Evolutionary conservation across 495 filamentous ascomycete species (phyloP).

Genomic region (Xylaria curta): DNA sequence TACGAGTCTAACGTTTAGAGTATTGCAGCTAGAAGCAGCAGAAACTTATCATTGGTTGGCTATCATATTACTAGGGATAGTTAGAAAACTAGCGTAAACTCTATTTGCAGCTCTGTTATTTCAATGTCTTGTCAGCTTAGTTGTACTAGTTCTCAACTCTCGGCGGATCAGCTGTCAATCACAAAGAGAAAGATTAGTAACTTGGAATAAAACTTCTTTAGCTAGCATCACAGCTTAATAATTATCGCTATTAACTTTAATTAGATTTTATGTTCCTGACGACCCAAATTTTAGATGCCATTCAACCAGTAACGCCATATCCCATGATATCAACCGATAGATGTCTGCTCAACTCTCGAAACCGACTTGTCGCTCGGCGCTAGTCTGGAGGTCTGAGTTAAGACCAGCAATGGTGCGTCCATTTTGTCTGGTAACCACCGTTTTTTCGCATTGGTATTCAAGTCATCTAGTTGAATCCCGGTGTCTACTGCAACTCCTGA

Average conservation of each 20-base stretch:
- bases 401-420: constrained; percentile 3
- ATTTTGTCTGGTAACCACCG: constrained; percentile 10
- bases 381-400: neutral
- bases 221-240: neutral
- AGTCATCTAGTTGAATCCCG: constrained; percentile 15
- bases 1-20: neutral
- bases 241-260: neutral
- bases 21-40: neutral
- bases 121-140: neutral
- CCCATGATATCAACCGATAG: neutral
- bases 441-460: neutral
- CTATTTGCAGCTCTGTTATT: neutral
- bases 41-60: neutral
- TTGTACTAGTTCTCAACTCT: neutral
- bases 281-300: neutral
- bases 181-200: neutral
- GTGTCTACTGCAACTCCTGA: constrained; percentile 11
- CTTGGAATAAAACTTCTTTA: neutral
- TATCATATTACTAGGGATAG: neutral
- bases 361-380: neutral
- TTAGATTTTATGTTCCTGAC: neutral
- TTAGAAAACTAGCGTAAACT: neutral
- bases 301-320: neutral
- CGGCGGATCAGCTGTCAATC: neutral
- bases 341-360: neutral